phyloP scores from a whole-genome alignment of 305 asterid genomes.

The Fraxinus xanthoxyloides region DNA sequence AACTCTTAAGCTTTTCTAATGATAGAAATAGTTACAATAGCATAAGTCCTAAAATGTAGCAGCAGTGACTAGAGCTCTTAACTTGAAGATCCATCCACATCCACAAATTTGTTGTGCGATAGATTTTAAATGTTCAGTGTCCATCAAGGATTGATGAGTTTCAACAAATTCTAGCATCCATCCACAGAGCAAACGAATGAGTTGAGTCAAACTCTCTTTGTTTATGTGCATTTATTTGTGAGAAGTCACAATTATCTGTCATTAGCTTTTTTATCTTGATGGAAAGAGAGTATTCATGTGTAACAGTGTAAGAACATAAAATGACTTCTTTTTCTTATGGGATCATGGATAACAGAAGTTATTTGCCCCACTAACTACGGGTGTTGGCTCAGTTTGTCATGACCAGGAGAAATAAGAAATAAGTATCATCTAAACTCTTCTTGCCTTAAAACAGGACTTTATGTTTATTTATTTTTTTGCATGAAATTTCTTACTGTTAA shows the following conservation, averaged over 20 bases:
- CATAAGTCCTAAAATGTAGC: neutral
- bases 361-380: neutral
- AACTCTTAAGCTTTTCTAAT: neutral
- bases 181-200: neutral
- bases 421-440: neutral
- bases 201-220: neutral
- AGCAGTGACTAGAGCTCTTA: neutral
- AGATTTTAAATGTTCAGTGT: neutral
- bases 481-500: neutral
- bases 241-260: neutral
- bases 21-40: neutral
- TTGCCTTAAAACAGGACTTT: neutral
- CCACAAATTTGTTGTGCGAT: neutral
- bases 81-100: neutral
- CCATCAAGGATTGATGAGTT: neutral
- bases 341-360: neutral
- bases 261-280: neutral
- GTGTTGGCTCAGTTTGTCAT: neutral
- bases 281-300: neutral
- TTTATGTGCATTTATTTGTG: neutral
- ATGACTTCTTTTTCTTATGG: neutral
- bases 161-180: neutral
- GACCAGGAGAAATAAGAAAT: neutral
- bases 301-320: neutral
- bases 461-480: neutral